Conservation (phyloP, 768 basidiomycete species). For the Pisolithus albus region DNA sequence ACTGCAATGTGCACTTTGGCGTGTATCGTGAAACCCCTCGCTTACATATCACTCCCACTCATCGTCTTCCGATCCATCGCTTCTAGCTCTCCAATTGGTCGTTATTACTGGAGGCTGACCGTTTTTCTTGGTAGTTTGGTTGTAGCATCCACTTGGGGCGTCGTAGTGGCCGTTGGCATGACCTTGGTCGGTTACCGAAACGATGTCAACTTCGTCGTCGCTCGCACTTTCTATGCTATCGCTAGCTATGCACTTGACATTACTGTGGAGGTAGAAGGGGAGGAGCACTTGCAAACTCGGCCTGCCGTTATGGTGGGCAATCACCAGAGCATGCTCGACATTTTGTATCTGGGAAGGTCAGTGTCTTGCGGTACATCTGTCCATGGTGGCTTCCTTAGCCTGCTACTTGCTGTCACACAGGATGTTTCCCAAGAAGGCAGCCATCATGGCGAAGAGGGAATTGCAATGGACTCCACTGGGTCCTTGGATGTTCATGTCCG, state of each 20-base stretch:
- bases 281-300: constrained; percentile 64
- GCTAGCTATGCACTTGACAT: constrained; percentile 61
- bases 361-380: constrained; percentile 19
- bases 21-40: constrained; percentile 59
- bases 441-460: constrained; percentile 92
- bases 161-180: constrained; percentile 61
- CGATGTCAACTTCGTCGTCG: constrained; percentile 80
- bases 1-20: constrained; percentile 55
- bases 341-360: constrained; percentile 75
- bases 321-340: constrained; percentile 91
- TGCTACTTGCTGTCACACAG: constrained; percentile 30
- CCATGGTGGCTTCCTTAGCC: background rate
- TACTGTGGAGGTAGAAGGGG: constrained; percentile 74
- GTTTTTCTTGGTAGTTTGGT: constrained; percentile 68
- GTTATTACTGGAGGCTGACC: constrained; percentile 69
- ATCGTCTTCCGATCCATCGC: constrained; percentile 58
- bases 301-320: constrained; percentile 80
- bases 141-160: constrained; percentile 65
- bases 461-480: constrained; percentile 84
- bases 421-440: constrained; percentile 72
- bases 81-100: constrained; percentile 45
- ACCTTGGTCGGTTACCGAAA: constrained; percentile 59
- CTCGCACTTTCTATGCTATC: constrained; percentile 71
- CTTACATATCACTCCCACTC: constrained; percentile 69
- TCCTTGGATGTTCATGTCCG: constrained; percentile 83